phyloP scores from a whole-genome alignment of 106 monocot species.

The Chionographis japonica region DNA sequence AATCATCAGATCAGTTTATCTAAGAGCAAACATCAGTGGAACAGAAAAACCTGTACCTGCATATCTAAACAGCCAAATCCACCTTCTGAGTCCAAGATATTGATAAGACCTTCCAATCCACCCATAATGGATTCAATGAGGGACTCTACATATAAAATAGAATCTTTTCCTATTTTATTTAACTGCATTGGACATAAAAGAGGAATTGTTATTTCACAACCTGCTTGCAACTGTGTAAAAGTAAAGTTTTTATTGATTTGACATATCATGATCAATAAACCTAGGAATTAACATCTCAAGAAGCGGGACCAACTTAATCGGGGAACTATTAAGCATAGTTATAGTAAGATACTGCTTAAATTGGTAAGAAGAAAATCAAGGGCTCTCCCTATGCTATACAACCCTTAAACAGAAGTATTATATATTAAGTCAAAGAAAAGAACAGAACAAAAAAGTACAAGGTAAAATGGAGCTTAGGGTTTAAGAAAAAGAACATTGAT shows the following conservation, averaged over 20 bases:
- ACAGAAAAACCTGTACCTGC: conserved; percentile 48
- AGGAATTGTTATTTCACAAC: background rate
- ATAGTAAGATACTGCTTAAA: background rate
- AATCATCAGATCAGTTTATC: background rate
- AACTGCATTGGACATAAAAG: conserved; percentile 34
- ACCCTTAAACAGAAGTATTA: no score
- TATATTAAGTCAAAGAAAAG: no score
- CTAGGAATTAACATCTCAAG: background rate
- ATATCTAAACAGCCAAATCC: conserved; percentile 94
- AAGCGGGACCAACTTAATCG: no score
- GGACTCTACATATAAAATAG: conserved; percentile 92
- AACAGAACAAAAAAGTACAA: no score
- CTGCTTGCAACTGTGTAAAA: background rate
- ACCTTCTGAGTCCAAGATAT: conserved; percentile 95
- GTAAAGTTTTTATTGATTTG: background rate
- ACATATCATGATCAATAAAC: background rate
- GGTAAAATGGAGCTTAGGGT: no score
- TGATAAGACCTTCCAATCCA: conserved; percentile 91
- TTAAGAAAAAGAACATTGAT: no score
- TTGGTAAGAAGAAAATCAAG: background rate
- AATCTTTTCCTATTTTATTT: conserved; percentile 84
- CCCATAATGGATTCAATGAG: conserved; percentile 99
- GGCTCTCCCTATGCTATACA: no score
- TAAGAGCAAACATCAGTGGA: background rate
- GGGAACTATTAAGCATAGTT: no score